phyloP scores from a whole-genome alignment of 1,284 basidiomycete species.

The Albatrellus sp. region DNA sequence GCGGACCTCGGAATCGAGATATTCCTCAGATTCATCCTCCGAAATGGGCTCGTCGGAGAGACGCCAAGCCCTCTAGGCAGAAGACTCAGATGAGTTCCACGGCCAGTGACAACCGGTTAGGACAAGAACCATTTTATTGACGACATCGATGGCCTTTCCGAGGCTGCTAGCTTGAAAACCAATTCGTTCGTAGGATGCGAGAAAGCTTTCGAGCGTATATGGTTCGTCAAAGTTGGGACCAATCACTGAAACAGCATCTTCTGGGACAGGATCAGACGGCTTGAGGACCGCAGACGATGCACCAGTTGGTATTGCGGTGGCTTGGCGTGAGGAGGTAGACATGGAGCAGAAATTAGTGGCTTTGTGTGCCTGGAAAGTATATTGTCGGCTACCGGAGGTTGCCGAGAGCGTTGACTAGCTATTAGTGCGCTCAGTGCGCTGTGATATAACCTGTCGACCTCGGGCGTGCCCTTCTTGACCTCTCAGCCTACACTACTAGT shows the following conservation, averaged over 20 bases:
- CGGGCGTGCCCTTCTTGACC: background rate
- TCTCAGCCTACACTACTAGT: too few species aligned
- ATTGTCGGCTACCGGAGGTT: background rate
- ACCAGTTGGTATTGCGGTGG: constrained; percentile 31
- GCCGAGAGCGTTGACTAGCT: background rate
- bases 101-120: constrained; percentile 1
- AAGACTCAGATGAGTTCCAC: constrained; percentile 5
- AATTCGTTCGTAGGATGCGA: constrained; percentile 77
- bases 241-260: constrained; percentile 60
- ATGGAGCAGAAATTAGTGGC: too few species aligned
- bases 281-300: constrained; percentile 67
- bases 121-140: constrained; percentile 74
- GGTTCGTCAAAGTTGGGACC: constrained; percentile 81
- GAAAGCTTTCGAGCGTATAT: constrained; percentile 58
- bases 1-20: constrained; percentile 44
- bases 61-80: constrained; percentile 61
- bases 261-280: constrained; percentile 70
- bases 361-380: background rate
- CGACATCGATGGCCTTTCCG: constrained; percentile 79
- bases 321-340: constrained; percentile 5
- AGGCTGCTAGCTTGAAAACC: constrained; percentile 95
- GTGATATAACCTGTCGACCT: too few species aligned
- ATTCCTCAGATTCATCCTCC: constrained; percentile 59
- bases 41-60: constrained; percentile 68
- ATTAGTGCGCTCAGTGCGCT: background rate